A percentile compares a stretch with the other conserved stretches of the same genome.
Conservation (phyloP, 768 basidiomycete genomes). For the Epithele typhae region DNA sequence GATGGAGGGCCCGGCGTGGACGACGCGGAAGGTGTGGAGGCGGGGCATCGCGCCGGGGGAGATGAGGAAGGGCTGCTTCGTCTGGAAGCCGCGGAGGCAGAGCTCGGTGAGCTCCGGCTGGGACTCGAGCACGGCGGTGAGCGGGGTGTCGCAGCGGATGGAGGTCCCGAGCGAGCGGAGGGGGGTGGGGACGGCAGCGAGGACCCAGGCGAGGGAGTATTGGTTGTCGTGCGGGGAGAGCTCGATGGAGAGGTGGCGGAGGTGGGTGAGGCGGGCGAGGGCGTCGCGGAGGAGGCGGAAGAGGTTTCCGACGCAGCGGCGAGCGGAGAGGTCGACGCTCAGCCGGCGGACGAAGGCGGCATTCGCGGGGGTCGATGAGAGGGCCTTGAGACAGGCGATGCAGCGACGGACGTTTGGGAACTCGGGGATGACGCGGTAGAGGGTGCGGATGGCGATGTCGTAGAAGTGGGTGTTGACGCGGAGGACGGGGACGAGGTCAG, state of each 20-base stretch:
- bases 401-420: conserved; percentile 26
- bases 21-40: conserved; percentile 47
- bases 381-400: conserved; percentile 35
- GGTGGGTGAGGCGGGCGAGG: conserved; percentile 35
- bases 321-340: conserved; percentile 38
- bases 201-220: conserved; percentile 43
- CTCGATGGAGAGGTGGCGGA: conserved; percentile 46
- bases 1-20: conserved; percentile 45
- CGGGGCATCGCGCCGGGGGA: conserved; percentile 40
- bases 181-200: conserved; percentile 39
- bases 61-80: conserved; percentile 31
- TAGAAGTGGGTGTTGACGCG: conserved; percentile 24
- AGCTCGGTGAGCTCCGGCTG: conserved; percentile 48
- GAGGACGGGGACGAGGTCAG: conserved; percentile 25
- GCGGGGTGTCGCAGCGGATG: conserved; percentile 43
- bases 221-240: conserved; percentile 34
- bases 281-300: conserved; percentile 45
- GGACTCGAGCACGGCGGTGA: conserved; percentile 48
- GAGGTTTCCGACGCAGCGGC: conserved; percentile 41
- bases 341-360: conserved; percentile 39
- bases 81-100: conserved; percentile 49
- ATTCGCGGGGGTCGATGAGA: conserved; percentile 31
- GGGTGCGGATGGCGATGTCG: conserved; percentile 25
- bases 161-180: conserved; percentile 51
- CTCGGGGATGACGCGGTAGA: conserved; percentile 36